Evolutionary conservation across 169 alveolate species (phyloP).

Genomic region (Neospora caninum): DNA sequence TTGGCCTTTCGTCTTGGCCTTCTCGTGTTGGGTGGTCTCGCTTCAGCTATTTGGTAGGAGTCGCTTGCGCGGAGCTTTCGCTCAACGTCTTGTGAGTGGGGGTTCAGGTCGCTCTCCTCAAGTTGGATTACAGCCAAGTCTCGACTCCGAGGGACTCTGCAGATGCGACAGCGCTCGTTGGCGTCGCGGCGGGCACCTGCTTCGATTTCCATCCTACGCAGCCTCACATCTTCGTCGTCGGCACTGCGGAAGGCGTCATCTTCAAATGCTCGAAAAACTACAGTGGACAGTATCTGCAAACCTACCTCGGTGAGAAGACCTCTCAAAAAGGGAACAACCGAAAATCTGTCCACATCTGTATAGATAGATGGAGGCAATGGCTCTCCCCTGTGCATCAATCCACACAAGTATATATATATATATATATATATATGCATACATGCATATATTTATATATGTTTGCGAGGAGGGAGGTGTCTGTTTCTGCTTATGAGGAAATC

Average conservation of each 20-base stretch:
- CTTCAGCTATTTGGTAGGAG: too few species aligned
- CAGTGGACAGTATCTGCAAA: conserved; percentile 89
- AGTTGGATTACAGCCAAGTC: conserved; percentile 54
- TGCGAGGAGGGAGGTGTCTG: neutral
- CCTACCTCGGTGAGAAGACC: conserved; percentile 86
- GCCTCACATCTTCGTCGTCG: conserved; percentile 89
- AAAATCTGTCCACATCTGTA: neutral
- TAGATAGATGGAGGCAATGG: neutral
- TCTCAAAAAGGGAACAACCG: neutral
- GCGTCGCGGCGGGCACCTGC: conserved; percentile 87
- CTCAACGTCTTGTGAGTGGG: too few species aligned
- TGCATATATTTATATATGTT: neutral
- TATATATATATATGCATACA: neutral
- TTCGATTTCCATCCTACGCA: conserved; percentile 86
- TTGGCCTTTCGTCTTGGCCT: too few species aligned
- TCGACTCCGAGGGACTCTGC: conserved; percentile 20
- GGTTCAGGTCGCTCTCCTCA: conserved; percentile 48
- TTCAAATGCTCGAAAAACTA: conserved; percentile 93
- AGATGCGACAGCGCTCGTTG: conserved; percentile 51
- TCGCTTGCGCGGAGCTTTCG: too few species aligned
- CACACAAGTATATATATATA: neutral
- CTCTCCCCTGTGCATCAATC: neutral
- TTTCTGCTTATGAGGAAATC: neutral
- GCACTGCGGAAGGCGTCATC: conserved; percentile 95
- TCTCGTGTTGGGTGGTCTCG: too few species aligned